Conservation (phyloP, 495 filamentous ascomycete species). For the Hypoxylon lienhwacheense region DNA sequence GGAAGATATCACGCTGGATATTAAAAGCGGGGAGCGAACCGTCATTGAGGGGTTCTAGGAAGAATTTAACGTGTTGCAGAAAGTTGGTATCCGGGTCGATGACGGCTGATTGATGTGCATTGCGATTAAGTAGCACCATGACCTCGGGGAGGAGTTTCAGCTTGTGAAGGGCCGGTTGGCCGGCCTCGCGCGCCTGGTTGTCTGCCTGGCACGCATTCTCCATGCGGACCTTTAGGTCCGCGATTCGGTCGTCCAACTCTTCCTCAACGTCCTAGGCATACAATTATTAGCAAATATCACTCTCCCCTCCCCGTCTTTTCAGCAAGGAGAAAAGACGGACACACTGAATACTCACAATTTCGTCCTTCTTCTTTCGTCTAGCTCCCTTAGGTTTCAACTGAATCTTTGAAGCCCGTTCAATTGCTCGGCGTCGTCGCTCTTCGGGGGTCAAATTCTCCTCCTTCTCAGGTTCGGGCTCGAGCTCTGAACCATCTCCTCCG, state of each 20-base stretch:
- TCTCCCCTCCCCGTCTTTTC: too few relatives aligned
- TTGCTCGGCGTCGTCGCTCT: constrained; percentile 73
- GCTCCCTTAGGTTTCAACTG: constrained; percentile 63
- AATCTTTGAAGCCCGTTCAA: constrained; percentile 81
- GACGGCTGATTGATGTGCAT: constrained; percentile 74
- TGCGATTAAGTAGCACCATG: constrained; percentile 81
- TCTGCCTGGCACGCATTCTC: constrained; percentile 87
- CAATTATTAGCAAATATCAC: not conserved
- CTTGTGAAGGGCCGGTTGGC: constrained; percentile 85
- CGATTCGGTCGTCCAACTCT: constrained; percentile 86
- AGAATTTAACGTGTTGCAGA: constrained; percentile 90
- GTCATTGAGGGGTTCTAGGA: constrained; percentile 93
- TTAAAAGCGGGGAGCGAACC: constrained; percentile 92
- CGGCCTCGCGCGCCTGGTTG: constrained; percentile 72
- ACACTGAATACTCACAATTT: constrained; percentile 76
- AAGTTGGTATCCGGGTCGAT: constrained; percentile 95
- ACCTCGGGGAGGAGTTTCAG: constrained; percentile 94
- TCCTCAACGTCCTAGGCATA: constrained; percentile 76
- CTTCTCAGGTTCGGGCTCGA: constrained; percentile 57
- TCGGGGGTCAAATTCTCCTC: constrained; percentile 67
- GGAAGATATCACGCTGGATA: constrained; percentile 93
- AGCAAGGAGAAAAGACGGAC: too few relatives aligned
- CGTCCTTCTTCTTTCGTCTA: constrained; percentile 82
- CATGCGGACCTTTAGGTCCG: constrained; percentile 86
- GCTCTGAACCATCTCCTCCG: constrained; percentile 50